Evolutionary conservation across 768 basidiomycete species (phyloP), one percentile per base, ranked within the genome.

Genomic region (Exidia glandulosa): DNA sequence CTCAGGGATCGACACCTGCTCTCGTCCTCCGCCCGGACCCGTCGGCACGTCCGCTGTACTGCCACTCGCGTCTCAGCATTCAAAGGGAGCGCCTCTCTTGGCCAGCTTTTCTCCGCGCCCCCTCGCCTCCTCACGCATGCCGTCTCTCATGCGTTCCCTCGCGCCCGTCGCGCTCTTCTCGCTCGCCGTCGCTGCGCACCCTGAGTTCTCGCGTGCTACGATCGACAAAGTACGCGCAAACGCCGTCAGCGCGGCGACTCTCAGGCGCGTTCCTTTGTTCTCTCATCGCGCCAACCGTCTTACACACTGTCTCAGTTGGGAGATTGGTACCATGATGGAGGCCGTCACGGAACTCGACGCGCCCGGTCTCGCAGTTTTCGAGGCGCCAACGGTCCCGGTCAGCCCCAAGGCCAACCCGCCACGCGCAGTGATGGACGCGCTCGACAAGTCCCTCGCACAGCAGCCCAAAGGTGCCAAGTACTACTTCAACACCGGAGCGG

Each of bases 291-390:
- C 7, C 7, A 36, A n/a, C n/a, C n/a, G 34, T 7, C 34, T 36
- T 14, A 45, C 12, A 6, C 9, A 19, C 41, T 19, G 6, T 19
- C 16, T 14, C 23, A 45, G 41, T 19, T 70, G 69, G 69, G 66
- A 65, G 30, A 57, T 60, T 33, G 69, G 69, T 23, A 69, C 57
- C 29, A 52, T 56, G 19, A 37, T 52, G 27, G 59, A 70, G 41
- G 69, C 69, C 13, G 50, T 70, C 2, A 62, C 66, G n/a, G 69
- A 70, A 50, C 63, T 67, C 50, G 59, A 67, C 41, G 63, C 64
- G 59, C 64, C 65, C 2, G 19, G 56, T 1, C 52, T 69, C 16
- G 64, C 69, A 3, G 67, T 67, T 60, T 70, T 63, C 56, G 59
- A 47, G 6, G 54, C 54, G 32, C 27, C 32, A 12, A 31, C 23